Evolutionary conservation across 768 basidiomycete genomes (phyloP).

Genomic region (Phylloporus rhodoxanthus): DNA sequence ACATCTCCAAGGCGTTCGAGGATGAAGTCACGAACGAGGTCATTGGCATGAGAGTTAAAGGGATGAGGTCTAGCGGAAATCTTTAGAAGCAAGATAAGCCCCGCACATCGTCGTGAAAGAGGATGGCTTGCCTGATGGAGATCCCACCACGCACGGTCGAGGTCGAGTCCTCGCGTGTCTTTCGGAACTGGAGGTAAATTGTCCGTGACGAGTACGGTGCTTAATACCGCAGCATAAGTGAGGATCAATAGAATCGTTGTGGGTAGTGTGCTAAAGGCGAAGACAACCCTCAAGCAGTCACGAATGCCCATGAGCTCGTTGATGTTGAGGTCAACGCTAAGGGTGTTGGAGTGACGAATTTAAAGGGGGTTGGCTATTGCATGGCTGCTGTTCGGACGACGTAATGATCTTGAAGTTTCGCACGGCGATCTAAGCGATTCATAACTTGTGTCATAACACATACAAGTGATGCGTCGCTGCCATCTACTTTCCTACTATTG

Average conservation of each 20-base stretch:
- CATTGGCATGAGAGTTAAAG: conserved; percentile 74
- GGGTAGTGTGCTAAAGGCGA: conserved; percentile 38
- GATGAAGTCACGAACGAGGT: conserved; percentile 56
- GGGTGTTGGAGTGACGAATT: neutral
- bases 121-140: conserved; percentile 42
- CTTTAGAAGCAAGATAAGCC: conserved; percentile 24
- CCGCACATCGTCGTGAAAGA: neutral
- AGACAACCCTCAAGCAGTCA: conserved; percentile 18
- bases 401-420: neutral
- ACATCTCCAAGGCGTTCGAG: conserved; percentile 47
- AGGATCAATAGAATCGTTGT: conserved; percentile 43
- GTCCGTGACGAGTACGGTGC: conserved; percentile 44
- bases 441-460: no score
- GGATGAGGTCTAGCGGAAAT: conserved; percentile 70
- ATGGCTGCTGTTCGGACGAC: neutral
- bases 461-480: no score
- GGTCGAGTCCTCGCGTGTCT: conserved; percentile 40
- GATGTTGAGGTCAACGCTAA: neutral
- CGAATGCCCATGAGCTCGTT: conserved; percentile 21
- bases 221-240: conserved; percentile 45
- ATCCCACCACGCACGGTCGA: conserved; percentile 54
- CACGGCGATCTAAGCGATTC: no score
- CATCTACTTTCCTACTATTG: no score
- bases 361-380: neutral
- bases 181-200: conserved; percentile 41